Conservation (phyloP, 179 eudicot species). For the Actinidia arguta region DNA sequence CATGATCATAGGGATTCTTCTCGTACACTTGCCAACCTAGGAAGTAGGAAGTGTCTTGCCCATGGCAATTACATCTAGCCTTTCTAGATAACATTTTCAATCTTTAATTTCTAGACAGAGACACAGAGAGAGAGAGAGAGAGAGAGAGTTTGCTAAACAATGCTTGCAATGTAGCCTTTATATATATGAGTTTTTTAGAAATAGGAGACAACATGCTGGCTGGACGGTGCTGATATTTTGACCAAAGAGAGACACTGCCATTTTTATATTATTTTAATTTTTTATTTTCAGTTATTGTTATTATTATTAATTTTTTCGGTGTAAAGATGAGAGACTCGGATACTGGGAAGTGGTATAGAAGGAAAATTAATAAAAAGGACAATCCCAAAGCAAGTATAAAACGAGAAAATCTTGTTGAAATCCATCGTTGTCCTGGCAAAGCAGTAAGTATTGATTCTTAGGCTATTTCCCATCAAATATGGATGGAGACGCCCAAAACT, state of each 20-base stretch:
- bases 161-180: not conserved
- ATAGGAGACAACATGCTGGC: constrained; percentile 7
- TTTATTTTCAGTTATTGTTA: not conserved
- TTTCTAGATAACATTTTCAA: constrained; percentile 29
- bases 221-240: constrained; percentile 22
- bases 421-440: too few species aligned
- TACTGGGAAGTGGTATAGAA: too few species aligned
- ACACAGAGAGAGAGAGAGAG: not conserved
- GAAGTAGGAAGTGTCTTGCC: constrained; percentile 47
- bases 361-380: not conserved
- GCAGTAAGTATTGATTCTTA: too few species aligned
- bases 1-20: constrained; percentile 36
- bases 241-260: constrained; percentile 11
- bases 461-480: too few species aligned
- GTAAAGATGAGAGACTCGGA: too few species aligned
- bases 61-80: constrained; percentile 34
- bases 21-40: constrained; percentile 44
- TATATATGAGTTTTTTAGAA: not conserved
- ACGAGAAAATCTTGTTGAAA: too few species aligned
- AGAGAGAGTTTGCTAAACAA: not conserved
- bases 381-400: not conserved
- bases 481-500: too few species aligned
- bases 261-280: not conserved
- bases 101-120: not conserved
- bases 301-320: too few species aligned